Base-by-base conservation (phyloP, 148 eudicot species). In the Fagopyrum tataricum region DNA sequence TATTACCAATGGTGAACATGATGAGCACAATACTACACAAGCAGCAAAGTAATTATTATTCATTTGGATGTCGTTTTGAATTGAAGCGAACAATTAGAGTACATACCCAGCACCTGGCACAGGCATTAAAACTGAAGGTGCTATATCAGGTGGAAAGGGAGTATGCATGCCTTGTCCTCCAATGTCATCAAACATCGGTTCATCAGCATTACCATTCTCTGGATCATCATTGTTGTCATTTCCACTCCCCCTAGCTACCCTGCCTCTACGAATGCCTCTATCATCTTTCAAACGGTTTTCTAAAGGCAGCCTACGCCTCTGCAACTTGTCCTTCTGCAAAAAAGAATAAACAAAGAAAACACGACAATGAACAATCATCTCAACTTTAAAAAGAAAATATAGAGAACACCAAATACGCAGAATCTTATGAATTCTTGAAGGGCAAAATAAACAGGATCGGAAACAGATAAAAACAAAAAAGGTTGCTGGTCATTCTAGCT, bases 101-200 rank as follows among this genome's bases (percentile, higher is more conserved):
- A 72, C 79, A 78, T 78, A 95, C 98, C 98, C 98, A 77, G 97
- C 98, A 73, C 99, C 99, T 75, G 99, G 99, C 71, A 96, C 96
- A 66, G 97, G 99, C 97, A 96, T 96, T 64, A 96, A 79, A 17
- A 96, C 88, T 71, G 97, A 89, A 24, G 94, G 96, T 5, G 90
- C 81, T 39, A 95, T 90, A 77, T 96, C 99, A 55, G 96, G 76
- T 66, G 87, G 72, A 82, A 90, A 96, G 43, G 93, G 76, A 73
- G 83, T 85, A 72, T 82, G 90, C 43, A 96, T 69, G 77, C 97
- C 97, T 76, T 87, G 97, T 70, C 97, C 96, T 47, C 76, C 84
- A 78, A 86, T 90, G 74, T 81, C 75, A 71, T 90, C 99, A 80
- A 84, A 96, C 78, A 87, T 85, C 61, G 84, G 82, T 74, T 87